Evolutionary conservation across 192 early-diverging fungal genomes (phyloP), one percentile per base, ranked within the genome.

Genomic region (Coemansia aciculifera): DNA sequence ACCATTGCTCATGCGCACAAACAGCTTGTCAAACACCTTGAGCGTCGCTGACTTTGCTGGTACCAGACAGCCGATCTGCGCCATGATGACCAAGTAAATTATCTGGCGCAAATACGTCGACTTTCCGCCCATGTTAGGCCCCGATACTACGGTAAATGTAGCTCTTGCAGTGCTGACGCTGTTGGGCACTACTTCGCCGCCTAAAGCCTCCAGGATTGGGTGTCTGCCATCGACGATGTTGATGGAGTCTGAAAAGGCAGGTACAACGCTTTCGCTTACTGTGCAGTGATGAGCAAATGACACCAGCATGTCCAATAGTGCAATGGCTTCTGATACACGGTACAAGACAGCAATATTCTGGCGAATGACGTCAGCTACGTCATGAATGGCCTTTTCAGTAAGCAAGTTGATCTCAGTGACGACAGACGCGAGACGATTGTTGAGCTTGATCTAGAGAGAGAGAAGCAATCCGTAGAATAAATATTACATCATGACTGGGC

Each of bases 51-150:
- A 89, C 48, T 90, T 89, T 19, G 93, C 94, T 5, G 94, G 94
- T 1, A 96, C 90, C 87, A 87, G 92, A 31, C 84, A 82, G 17
- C 94, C 94, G 23, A 95, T 90, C 49, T 98, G 94, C 0, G 94
- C 92, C 90, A 98, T 86, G 29, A 96, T 87, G 3, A 66, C 81
- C 24, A 94, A 68, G 6, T 95, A 83, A 1, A 91, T 90, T 32
- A 93, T 87, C 71, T 94, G 93, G 1, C 89, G 85, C 38, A 98
- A 62, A 73, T 93, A 96, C 6, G 94, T 94, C 12, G 90, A 89
- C 72, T 96, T 95, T 23, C 94, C 94, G 37, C 90, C 90, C 95
- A 94, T 96, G 69, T 98, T 98, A 7, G 94, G 92, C 0, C 95
- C 95, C 11, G 92, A 94, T 6, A 96, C 88, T 13, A 95, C 77